These are phyloP conservation scores for Bimuria novae-zelandiae DNA, from an alignment of 2,329 filamentous ascomycete species.

Conservation along the genomic window DNA sequence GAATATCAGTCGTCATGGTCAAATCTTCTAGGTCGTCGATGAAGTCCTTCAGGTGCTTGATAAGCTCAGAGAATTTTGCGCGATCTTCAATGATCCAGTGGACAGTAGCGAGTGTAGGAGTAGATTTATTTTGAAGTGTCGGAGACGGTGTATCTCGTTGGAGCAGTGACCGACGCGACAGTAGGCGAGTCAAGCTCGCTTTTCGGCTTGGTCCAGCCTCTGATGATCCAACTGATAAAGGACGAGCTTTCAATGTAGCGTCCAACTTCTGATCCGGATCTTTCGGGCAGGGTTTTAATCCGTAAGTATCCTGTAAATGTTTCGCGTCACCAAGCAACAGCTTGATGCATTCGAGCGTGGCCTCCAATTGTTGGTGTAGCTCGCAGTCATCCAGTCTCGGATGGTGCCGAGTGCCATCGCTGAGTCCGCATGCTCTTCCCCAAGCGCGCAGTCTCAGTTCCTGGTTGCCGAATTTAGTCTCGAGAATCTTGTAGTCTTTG, in stretches of 20 bases:
- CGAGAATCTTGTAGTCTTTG: conserved; percentile 12
- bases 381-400: conserved; percentile 7
- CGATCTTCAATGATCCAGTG: background rate
- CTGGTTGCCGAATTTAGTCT: conserved; percentile 15
- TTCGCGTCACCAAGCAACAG: conserved; percentile 10
- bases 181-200: background rate
- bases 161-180: background rate
- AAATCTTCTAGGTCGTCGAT: conserved; percentile 7
- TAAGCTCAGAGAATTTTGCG: conserved; percentile 1
- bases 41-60: conserved; percentile 5
- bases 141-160: background rate
- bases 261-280: no score
- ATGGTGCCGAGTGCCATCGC: conserved; percentile 8
- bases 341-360: conserved; percentile 11
- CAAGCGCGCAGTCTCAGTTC: conserved; percentile 12
- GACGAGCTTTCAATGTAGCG: no score
- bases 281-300: background rate
- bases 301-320: conserved; percentile 7
- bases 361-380: conserved; percentile 1
- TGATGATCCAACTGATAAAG: background rate
- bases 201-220: background rate
- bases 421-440: conserved; percentile 12
- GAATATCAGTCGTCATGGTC: conserved; percentile 2
- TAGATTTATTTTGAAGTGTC: background rate
- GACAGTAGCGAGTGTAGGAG: background rate